phyloP scores from a whole-genome alignment of 2,329 filamentous ascomycete species.

The Clonostachys solani region DNA sequence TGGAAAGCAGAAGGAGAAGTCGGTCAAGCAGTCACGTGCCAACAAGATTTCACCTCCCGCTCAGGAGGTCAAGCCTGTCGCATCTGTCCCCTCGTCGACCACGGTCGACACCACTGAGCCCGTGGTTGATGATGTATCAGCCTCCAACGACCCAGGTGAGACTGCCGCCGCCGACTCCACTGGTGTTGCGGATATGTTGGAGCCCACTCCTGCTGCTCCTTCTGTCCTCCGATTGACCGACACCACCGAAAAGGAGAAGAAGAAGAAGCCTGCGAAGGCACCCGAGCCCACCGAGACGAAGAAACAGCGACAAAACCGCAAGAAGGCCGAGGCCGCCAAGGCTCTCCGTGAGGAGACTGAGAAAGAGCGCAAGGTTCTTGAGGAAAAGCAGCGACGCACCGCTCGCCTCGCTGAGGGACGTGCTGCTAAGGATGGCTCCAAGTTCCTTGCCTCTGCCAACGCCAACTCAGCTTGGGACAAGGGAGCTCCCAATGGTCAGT shows the following conservation, averaged over 20 bases:
- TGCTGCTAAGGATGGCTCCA: constrained; percentile 74
- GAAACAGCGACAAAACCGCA: constrained; percentile 91
- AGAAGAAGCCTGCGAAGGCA: constrained; percentile 57
- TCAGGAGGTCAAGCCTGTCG: constrained; percentile 36
- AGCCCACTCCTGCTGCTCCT: constrained; percentile 62
- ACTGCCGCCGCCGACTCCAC: constrained; percentile 51
- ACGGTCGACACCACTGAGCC: constrained; percentile 65
- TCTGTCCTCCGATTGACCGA: constrained; percentile 76
- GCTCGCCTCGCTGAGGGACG: constrained; percentile 81
- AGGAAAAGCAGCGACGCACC: constrained; percentile 79
- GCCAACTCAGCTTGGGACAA: constrained; percentile 37
- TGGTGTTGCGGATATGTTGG: constrained; percentile 89
- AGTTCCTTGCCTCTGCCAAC: constrained; percentile 43
- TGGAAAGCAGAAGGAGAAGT: constrained; percentile 62
- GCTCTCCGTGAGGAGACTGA: constrained; percentile 72
- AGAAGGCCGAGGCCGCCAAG: constrained; percentile 82
- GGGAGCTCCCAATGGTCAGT: constrained; percentile 22
- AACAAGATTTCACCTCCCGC: constrained; percentile 41
- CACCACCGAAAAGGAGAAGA: constrained; percentile 51
- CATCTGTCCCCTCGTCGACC: constrained; percentile 63
- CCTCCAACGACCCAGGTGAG: constrained; percentile 58
- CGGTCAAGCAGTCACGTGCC: constrained; percentile 64
- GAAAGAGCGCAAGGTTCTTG: constrained; percentile 67
- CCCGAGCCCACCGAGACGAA: constrained; percentile 75
- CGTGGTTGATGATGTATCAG: constrained; percentile 63